Conservation (phyloP, 345 rosid genomes). For the Mercurialis annua region DNA sequence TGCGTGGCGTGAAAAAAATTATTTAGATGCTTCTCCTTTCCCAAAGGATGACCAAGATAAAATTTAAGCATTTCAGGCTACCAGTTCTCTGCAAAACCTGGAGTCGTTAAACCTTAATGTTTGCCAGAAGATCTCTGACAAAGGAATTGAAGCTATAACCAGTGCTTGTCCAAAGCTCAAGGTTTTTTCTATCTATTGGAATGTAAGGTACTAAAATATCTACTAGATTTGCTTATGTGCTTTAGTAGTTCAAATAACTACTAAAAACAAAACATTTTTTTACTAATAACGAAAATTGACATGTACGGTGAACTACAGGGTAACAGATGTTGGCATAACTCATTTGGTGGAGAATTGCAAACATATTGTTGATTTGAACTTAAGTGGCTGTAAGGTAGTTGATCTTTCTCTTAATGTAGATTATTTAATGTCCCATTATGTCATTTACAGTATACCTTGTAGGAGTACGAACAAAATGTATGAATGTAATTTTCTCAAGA, state of each 20-base stretch:
- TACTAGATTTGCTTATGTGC: conserved; percentile 4
- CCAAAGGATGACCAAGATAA: not conserved
- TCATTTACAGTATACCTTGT: not conserved
- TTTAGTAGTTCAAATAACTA: conserved; percentile 4
- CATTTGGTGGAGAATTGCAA: conserved; percentile 71
- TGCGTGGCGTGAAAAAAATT: not conserved
- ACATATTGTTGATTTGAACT: conserved; percentile 60
- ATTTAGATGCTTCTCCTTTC: not conserved
- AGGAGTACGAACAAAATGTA: not conserved
- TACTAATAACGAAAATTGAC: conserved; percentile 11
- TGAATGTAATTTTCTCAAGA: not conserved
- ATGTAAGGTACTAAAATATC: conserved; percentile 62
- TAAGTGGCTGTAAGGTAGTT: conserved; percentile 93
- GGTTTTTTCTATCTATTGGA: conserved; percentile 85
- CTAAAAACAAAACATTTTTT: conserved; percentile 10
- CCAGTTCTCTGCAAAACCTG: conserved; percentile 49
- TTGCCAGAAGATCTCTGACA: conserved; percentile 93
- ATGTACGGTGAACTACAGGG: conserved; percentile 45
- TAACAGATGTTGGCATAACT: conserved; percentile 53
- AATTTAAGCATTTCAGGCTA: conserved; percentile 41
- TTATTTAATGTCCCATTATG: conserved; percentile 7
- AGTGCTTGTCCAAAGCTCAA: conserved; percentile 61
- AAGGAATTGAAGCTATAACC: conserved; percentile 65
- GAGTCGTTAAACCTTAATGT: conserved; percentile 82
- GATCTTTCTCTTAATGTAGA: conserved; percentile 8